These are phyloP conservation scores for Discostella stelligera DNA, from an alignment of 352 stramenopile genomes.

Conservation along the genomic window DNA sequence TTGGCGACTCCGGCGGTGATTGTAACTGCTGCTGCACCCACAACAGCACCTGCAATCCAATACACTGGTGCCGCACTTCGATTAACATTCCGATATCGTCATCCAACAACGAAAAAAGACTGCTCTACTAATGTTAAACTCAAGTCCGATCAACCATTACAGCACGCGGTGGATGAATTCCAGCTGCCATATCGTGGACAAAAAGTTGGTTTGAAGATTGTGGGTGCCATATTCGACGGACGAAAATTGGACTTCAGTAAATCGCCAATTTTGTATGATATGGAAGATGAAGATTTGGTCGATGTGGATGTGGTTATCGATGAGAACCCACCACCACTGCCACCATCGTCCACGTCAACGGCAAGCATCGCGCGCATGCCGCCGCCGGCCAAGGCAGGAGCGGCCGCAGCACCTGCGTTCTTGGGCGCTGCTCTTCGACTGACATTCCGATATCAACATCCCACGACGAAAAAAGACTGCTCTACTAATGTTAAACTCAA, in stretches of 20 bases:
- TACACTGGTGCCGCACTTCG: constrained; percentile 22
- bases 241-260: constrained; percentile 42
- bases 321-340: not conserved
- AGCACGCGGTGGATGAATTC: constrained; percentile 24
- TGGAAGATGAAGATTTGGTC: constrained; percentile 68
- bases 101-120: constrained; percentile 20
- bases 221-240: constrained; percentile 54
- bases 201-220: constrained; percentile 3
- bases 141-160: constrained; percentile 31
- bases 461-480: constrained; percentile 15
- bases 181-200: not conserved
- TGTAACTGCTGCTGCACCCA: not conserved
- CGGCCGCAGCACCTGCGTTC: not conserved
- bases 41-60: not conserved
- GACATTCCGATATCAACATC: constrained; percentile 20
- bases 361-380: not conserved
- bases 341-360: not conserved
- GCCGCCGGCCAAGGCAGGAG: not conserved
- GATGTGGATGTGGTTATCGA: constrained; percentile 46
- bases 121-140: constrained; percentile 26
- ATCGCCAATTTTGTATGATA: constrained; percentile 59
- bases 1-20: not conserved
- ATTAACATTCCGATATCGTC: constrained; percentile 21
- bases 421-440: constrained; percentile 18
- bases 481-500: constrained; percentile 28